A percentile compares a stretch with the other conserved stretches of the same genome.
These are phyloP conservation scores for Lactifluus rugatus DNA, from an alignment of 768 basidiomycete genomes.

Conservation along the genomic window DNA sequence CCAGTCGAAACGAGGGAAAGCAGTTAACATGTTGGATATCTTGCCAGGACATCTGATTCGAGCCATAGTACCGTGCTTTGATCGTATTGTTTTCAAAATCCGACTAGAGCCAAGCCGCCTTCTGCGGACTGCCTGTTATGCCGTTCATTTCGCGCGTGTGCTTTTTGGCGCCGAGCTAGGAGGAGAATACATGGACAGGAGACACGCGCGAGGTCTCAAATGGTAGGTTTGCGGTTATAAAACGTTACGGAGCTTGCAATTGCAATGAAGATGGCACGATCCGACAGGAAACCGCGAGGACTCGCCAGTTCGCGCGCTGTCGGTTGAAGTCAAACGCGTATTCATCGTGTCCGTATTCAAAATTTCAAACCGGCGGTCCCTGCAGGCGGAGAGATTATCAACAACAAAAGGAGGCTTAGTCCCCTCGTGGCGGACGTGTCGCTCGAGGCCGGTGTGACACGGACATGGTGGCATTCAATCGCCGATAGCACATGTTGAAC, in stretches of 20 bases:
- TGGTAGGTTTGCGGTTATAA: constrained; percentile 1
- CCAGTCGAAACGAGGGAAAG: constrained; percentile 27
- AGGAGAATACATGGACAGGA: constrained; percentile 1
- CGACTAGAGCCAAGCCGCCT: constrained; percentile 19
- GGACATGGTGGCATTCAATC: constrained; percentile 12
- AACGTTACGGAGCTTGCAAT: constrained; percentile 11
- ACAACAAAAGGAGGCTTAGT: constrained; percentile 12
- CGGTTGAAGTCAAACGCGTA: constrained; percentile 14
- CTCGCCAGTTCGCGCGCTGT: constrained; percentile 1
- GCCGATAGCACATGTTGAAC: constrained; percentile 6
- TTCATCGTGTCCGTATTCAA: constrained; percentile 11
- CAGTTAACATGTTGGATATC: constrained; percentile 34
- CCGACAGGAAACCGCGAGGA: constrained; percentile 16
- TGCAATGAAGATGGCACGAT: constrained; percentile 1
- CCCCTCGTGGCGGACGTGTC: constrained; percentile 16
- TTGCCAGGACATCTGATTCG: constrained; percentile 28
- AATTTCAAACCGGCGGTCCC: constrained; percentile 15
- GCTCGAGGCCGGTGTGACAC: constrained; percentile 12
- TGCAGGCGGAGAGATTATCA: constrained; percentile 12
- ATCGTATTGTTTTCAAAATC: constrained; percentile 8
- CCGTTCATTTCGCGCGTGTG: constrained; percentile 14
- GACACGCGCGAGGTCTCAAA: neutral
- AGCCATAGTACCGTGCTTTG: neutral
- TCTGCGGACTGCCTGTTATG: constrained; percentile 17
- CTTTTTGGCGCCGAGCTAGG: constrained; percentile 9